phyloP scores from a whole-genome alignment of 352 stramenopile species.

The Globisporangium irregulare region DNA sequence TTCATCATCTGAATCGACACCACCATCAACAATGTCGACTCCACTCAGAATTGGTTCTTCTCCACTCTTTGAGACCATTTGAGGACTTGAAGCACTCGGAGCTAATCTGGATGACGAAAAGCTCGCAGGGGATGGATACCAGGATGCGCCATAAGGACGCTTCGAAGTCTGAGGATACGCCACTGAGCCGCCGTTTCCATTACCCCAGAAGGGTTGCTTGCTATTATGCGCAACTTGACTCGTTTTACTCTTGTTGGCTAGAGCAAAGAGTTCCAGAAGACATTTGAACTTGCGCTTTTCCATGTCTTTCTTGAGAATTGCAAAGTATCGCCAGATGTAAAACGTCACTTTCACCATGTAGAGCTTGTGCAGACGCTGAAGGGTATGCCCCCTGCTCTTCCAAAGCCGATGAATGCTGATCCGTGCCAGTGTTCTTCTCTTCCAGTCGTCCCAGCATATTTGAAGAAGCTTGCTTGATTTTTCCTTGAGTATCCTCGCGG shows the following conservation, averaged over 20 bases:
- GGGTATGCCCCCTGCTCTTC: slow-evolving; percentile 42
- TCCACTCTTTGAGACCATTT: not conserved
- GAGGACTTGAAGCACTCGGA: slow-evolving; percentile 3
- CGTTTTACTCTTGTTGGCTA: slow-evolving; percentile 19
- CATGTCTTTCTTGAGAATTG: slow-evolving; percentile 56
- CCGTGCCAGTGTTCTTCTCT: slow-evolving; percentile 12
- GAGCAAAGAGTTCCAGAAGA: slow-evolving; percentile 28
- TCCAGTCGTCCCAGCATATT: slow-evolving; percentile 40
- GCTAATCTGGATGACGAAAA: not conserved
- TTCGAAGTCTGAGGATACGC: not conserved
- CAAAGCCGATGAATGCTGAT: slow-evolving; percentile 38
- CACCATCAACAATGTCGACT: not conserved
- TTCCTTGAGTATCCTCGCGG: slow-evolving; percentile 26
- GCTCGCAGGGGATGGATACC: slow-evolving; percentile 5
- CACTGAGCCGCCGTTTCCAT: slow-evolving; percentile 7
- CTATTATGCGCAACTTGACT: slow-evolving; percentile 12
- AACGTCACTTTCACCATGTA: slow-evolving; percentile 62
- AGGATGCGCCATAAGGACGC: slow-evolving; percentile 1
- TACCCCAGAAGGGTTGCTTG: slow-evolving; percentile 5
- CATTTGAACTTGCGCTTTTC: slow-evolving; percentile 34
- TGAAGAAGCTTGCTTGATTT: slow-evolving; percentile 16
- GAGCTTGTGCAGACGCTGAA: slow-evolving; percentile 55
- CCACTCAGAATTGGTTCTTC: not conserved
- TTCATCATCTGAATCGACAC: slow-evolving; percentile 2
- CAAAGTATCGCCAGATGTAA: slow-evolving; percentile 54